Evolutionary conservation across 495 filamentous ascomycete species (phyloP).

Genomic region (Entonaema liquescens): DNA sequence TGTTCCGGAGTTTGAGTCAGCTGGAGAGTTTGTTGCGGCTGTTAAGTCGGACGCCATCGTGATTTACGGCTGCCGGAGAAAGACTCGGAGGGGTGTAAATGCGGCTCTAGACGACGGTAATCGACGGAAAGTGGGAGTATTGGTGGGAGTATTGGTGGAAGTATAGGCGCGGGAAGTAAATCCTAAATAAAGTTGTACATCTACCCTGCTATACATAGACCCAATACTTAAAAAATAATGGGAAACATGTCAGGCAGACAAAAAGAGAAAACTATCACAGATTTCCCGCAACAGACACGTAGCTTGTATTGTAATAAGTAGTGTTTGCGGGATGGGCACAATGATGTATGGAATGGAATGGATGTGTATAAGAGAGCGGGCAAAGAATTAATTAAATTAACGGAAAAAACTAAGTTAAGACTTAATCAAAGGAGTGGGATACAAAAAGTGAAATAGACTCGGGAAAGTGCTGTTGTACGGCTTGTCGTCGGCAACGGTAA

Average conservation of each 20-base stretch:
- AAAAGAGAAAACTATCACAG: slow-evolving; percentile 9
- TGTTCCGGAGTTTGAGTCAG: slow-evolving; percentile 25
- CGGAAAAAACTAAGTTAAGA: not conserved
- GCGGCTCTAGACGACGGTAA: not conserved
- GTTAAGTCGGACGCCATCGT: slow-evolving; percentile 41
- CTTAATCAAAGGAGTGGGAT: slow-evolving; percentile 10
- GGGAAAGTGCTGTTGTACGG: slow-evolving; percentile 7
- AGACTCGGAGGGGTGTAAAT: slow-evolving; percentile 6
- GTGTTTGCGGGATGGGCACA: not conserved
- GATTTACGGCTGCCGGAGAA: slow-evolving; percentile 6
- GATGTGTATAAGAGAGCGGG: not conserved
- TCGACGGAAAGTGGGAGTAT: not conserved
- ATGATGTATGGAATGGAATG: not conserved
- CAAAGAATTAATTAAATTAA: slow-evolving; percentile 30
- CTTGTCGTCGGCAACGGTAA: slow-evolving; percentile 8
- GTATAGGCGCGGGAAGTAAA: not conserved
- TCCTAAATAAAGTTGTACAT: slow-evolving; percentile 23
- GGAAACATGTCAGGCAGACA: slow-evolving; percentile 36
- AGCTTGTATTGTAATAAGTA: slow-evolving; percentile 2
- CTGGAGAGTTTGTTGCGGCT: slow-evolving; percentile 22
- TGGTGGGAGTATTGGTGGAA: too few species aligned
- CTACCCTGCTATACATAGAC: slow-evolving; percentile 6
- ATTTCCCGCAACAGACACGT: slow-evolving; percentile 39
- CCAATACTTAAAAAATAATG: slow-evolving; percentile 15
- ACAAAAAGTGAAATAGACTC: not conserved